phyloP scores from a whole-genome alignment of 1,284 basidiomycete species.

The Ceratobasidium sp. region DNA sequence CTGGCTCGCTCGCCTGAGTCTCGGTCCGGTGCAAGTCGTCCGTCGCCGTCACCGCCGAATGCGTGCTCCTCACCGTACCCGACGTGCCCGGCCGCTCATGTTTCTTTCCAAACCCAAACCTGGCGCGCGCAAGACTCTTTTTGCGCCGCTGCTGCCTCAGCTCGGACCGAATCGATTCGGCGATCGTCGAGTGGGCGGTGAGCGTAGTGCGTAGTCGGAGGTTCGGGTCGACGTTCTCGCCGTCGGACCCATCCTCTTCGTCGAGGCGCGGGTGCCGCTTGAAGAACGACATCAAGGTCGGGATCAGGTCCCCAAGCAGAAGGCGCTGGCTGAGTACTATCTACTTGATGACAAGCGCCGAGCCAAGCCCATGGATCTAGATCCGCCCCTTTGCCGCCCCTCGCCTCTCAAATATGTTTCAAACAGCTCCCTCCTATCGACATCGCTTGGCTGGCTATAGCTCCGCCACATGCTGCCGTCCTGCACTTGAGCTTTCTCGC shows the following conservation, averaged over 20 bases:
- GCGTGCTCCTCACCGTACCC: constrained; percentile 9
- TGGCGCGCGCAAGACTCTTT: constrained; percentile 56
- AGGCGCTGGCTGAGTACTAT: neutral
- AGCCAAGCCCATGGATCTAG: constrained; percentile 15
- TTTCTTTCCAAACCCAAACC: constrained; percentile 40
- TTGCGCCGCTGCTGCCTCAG: constrained; percentile 73
- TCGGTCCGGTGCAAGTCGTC: constrained; percentile 43
- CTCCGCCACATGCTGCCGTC: neutral
- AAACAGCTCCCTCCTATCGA: neutral
- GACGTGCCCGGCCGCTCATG: constrained; percentile 26
- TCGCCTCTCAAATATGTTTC: neutral
- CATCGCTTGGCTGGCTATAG: neutral
- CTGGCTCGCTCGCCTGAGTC: constrained; percentile 22
- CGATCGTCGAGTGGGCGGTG: constrained; percentile 89
- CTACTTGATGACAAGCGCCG: constrained; percentile 26
- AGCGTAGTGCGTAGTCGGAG: constrained; percentile 87
- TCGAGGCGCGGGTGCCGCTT: no score
- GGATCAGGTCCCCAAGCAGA: neutral
- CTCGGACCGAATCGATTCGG: constrained; percentile 85
- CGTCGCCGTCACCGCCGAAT: constrained; percentile 26
- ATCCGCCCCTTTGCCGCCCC: neutral
- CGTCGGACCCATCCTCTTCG: no score
- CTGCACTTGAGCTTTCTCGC: constrained; percentile 9
- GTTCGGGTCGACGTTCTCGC: constrained; percentile 78
- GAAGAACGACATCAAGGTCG: constrained; percentile 1